Conservation (phyloP, 129 eudicot genomes). For the Flaveria robusta region DNA sequence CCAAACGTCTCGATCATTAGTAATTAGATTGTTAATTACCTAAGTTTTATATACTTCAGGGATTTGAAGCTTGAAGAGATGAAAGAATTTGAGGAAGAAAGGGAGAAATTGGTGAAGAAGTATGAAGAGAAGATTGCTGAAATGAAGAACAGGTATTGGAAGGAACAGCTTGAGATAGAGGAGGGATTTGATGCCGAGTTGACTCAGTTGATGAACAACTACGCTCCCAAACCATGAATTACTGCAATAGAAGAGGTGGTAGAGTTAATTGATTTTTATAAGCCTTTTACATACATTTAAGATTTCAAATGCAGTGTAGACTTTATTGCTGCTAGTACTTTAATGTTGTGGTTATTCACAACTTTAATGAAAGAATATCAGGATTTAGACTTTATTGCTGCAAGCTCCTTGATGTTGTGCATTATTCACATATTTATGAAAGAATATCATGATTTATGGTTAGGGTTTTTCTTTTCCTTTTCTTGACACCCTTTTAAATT, state of each 20-base stretch:
- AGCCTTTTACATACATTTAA: background rate
- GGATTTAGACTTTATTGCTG: slow-evolving; percentile 1
- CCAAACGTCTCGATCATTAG: too few relatives aligned
- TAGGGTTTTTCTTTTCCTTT: too few relatives aligned
- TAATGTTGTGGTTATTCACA: slow-evolving; percentile 4
- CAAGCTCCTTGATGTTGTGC: background rate
- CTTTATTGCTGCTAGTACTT: background rate
- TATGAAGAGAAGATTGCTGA: slow-evolving; percentile 17
- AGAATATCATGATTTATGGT: background rate
- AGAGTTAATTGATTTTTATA: background rate
- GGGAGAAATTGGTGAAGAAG: slow-evolving; percentile 21
- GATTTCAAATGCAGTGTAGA: slow-evolving; percentile 6
- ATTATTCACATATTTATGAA: background rate
- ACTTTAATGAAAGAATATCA: background rate
- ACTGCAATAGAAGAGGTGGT: background rate
- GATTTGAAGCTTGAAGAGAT: slow-evolving; percentile 27
- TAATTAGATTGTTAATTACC: too few relatives aligned
- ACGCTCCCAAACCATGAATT: background rate
- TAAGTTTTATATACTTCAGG: slow-evolving; percentile 5
- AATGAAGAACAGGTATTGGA: slow-evolving; percentile 21
- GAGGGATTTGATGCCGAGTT: slow-evolving; percentile 4
- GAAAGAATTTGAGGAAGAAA: slow-evolving; percentile 37
- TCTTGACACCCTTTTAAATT: too few relatives aligned
- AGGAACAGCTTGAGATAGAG: slow-evolving; percentile 10
- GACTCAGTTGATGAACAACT: slow-evolving; percentile 15